Percentiles rank a stretch among this genome's conserved stretches.
Conservation (phyloP, 1,284 basidiomycete genomes). For the Microbotryum intermedium region DNA sequence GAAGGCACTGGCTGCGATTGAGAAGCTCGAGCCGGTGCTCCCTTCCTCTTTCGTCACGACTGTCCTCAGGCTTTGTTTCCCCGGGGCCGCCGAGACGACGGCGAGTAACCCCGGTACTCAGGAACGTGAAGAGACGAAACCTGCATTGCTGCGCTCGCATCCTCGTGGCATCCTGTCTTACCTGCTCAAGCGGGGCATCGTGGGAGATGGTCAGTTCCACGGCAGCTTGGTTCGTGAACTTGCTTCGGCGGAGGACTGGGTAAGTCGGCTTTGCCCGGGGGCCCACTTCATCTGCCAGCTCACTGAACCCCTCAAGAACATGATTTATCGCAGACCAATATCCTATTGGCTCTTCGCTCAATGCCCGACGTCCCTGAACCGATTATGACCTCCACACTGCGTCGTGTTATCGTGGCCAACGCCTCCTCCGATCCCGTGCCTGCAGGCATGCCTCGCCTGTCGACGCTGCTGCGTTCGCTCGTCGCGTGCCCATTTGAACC, state of each 20-base stretch:
- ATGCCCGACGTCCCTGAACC: conserved; percentile 26
- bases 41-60: conserved; percentile 28
- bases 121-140: too few species aligned
- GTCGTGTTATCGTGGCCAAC: conserved; percentile 3
- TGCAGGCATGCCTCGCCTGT: conserved; percentile 6
- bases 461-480: conserved; percentile 17
- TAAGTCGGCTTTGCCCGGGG: background rate
- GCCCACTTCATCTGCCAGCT: background rate
- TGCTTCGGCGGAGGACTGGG: conserved; percentile 25
- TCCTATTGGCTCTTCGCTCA: conserved; percentile 15
- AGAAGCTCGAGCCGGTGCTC: conserved; percentile 18
- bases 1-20: conserved; percentile 11
- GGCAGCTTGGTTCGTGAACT: conserved; percentile 19
- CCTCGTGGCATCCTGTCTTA: conserved; percentile 22
- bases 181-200: conserved; percentile 22
- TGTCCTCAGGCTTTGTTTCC: conserved; percentile 24
- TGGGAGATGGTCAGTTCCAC: conserved; percentile 23
- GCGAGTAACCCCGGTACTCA: too few species aligned
- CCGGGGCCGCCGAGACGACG: conserved; percentile 2
- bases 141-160: conserved; percentile 1
- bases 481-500: conserved; percentile 16
- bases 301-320: background rate
- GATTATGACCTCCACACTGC: conserved; percentile 16
- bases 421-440: conserved; percentile 2
- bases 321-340: conserved; percentile 10